Evolutionary conservation across 768 basidiomycete species (phyloP).

Genomic region (Phaeolepiota aurea): DNA sequence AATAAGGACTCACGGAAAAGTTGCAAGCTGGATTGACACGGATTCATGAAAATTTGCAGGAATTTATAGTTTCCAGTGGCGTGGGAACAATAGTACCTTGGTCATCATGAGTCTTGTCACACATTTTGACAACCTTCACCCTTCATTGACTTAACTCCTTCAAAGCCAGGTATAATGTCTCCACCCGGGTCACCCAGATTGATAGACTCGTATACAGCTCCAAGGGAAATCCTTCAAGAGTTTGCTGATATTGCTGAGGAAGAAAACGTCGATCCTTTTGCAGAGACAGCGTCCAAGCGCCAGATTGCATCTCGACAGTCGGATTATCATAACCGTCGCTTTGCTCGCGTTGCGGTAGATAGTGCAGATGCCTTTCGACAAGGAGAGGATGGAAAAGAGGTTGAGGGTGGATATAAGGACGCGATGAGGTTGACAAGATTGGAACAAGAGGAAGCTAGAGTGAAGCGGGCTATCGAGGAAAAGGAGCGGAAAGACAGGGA

Average conservation of each 20-base stretch:
- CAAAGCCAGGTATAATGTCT: conserved; percentile 41
- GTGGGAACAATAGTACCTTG: conserved; percentile 24
- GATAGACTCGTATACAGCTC: conserved; percentile 86
- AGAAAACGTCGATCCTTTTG: conserved; percentile 86
- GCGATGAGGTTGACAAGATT: conserved; percentile 87
- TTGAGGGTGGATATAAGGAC: conserved; percentile 90
- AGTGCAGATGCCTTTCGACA: conserved; percentile 74
- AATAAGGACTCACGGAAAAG: conserved; percentile 21
- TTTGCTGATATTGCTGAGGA: conserved; percentile 92
- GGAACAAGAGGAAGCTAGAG: conserved; percentile 89
- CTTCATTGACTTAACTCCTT: no score
- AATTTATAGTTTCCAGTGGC: conserved; percentile 10
- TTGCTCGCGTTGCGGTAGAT: conserved; percentile 74
- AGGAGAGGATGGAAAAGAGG: conserved; percentile 55
- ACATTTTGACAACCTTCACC: conserved; percentile 12
- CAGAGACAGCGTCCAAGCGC: conserved; percentile 85
- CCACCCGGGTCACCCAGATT: conserved; percentile 59
- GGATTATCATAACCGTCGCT: conserved; percentile 91
- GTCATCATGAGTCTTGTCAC: conserved; percentile 16
- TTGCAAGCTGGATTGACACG: conserved; percentile 7
- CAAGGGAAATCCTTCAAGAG: conserved; percentile 90
- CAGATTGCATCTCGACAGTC: conserved; percentile 92
- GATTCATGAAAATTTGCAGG: conserved; percentile 12
- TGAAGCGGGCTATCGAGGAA: conserved; percentile 80
- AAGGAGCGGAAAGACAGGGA: conserved; percentile 75